Base-by-base conservation (phyloP, 2,329 filamentous ascomycete species). In the Aspergillus unguis region DNA sequence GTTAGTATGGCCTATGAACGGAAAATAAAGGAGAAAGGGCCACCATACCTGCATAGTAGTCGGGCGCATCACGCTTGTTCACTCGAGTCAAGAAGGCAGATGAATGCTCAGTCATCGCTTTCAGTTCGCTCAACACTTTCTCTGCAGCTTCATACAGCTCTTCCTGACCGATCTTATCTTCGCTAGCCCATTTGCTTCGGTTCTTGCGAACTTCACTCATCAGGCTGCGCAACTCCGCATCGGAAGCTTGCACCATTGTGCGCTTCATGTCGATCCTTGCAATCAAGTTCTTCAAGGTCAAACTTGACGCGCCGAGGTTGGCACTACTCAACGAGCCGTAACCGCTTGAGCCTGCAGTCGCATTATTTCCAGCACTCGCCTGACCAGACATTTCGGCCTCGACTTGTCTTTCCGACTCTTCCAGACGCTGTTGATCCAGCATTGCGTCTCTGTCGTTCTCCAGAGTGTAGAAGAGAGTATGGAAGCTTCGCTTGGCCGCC, bases 141-240 rank as follows among this genome's bases (percentile, higher is more conserved):
- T 99, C 94, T 10, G 94, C 80, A 8, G 94, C 90, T 75, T 99
- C 94, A 69, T 99, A 99, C 5, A 99, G 80, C 72, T 99, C 94
- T 72, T 99, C 94, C 72, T 99, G 94, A 54, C 94, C 92, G 56
- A 99, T 87, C 62, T 95, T 94, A 63, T 99, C 94, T 71, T 97
- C 94, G 69, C 88, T 97, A 3, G 94, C 92, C 94, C 94, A 99
- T 75, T 99, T 99, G 73, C 92, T 97, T 64, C 94, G 82, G 63
- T 97, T 97, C 72, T 97, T 99, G 58, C 94, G 85, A 17, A 99
- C 94, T 72, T 99, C 94, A 64, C 94, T 96, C 82, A 99, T 96
- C 53, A 99, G 77, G 45, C 87, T 90, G 54, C 94, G 85, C 54
- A 99, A 78, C 67, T 99, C 92, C 26, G 91, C 88, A 75, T 99